phyloP scores from a whole-genome alignment of 805 yeast species.

The Ogataea pini region DNA sequence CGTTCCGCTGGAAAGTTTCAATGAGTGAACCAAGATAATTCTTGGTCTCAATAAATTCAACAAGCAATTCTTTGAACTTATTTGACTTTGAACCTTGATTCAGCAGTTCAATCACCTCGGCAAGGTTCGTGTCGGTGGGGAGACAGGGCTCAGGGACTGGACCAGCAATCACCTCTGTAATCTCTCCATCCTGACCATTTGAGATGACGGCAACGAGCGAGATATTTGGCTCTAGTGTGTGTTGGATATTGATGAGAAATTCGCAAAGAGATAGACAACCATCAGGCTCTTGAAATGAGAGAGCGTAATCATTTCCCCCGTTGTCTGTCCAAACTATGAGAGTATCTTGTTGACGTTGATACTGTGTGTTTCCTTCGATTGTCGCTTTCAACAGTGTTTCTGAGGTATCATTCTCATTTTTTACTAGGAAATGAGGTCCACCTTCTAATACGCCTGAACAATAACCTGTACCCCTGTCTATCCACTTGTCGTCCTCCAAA shows the following conservation, averaged over 20 bases:
- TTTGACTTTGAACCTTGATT: conserved; percentile 62
- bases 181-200: conserved; percentile 47
- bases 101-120: conserved; percentile 54
- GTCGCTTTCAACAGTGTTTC: conserved; percentile 62
- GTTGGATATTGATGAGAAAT: conserved; percentile 70
- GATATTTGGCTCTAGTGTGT: conserved; percentile 59
- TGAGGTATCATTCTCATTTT: conserved; percentile 62
- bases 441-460: conserved; percentile 69
- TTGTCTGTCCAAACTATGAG: conserved; percentile 90
- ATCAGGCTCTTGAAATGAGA: conserved; percentile 87
- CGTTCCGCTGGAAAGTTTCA: conserved; percentile 55
- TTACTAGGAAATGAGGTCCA: conserved; percentile 66
- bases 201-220: conserved; percentile 70
- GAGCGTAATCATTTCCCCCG: conserved; percentile 73
- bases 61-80: conserved; percentile 61
- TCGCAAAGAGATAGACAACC: conserved; percentile 87
- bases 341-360: conserved; percentile 93
- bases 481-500: conserved; percentile 80
- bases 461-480: conserved; percentile 89
- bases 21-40: conserved; percentile 56
- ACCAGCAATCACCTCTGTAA: conserved; percentile 77
- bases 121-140: conserved; percentile 53
- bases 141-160: conserved; percentile 70
- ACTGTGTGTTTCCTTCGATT: conserved; percentile 76
- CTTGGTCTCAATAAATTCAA: conserved; percentile 52